Base-by-base conservation (phyloP, 192 early-diverging fungal genomes). In the Dissophora ornata region DNA sequence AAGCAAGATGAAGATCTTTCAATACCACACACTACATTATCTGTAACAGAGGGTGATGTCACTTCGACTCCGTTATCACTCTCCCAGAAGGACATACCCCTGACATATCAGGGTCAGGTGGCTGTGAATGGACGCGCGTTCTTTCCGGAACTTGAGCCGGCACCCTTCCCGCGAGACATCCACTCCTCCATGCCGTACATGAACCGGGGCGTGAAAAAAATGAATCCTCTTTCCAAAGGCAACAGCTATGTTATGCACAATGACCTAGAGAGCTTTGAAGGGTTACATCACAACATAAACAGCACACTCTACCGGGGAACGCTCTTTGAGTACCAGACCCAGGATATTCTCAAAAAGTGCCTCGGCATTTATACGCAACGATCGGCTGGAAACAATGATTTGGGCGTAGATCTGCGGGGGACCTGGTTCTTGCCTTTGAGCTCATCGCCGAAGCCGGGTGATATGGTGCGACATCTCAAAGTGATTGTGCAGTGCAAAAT, bases 291-390 rank as follows among this genome's bases (percentile, higher is more conserved):
- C 45, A 66, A 67, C 40, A 56, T 36, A 7, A 30, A 56, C 19
- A 66, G 63, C 57, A 66, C 71, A 18, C 57, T 75, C 45, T 67
- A 75, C 29, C 62, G 50, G 12, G 71, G 71, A 18, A 75, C 71
- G 2, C 57, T 59, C 3, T 75, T 75, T 25, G 71, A 75, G 30
- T 75, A 75, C 26, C 71, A 66, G 45, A 67, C 71, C 0, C 71
- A 75, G 19, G 51, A 67, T 22, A 56, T 75, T 26, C 57, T 75
- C 40, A 60, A 18, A 33, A 67, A 75, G 7, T 29, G 16, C 2
- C 71, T 75, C n/a, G 71, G 71, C 5, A 75, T 75, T 30, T 75
- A 75, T 22, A 75, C 71, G n/a, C 71, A 75, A 26, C 63, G 63
- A 21, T 67, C 63, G 19, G 71, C 71, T 40, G 71, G 71, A 1